Conservation (phyloP, 306 rosid species). For the Prunus mira region DNA sequence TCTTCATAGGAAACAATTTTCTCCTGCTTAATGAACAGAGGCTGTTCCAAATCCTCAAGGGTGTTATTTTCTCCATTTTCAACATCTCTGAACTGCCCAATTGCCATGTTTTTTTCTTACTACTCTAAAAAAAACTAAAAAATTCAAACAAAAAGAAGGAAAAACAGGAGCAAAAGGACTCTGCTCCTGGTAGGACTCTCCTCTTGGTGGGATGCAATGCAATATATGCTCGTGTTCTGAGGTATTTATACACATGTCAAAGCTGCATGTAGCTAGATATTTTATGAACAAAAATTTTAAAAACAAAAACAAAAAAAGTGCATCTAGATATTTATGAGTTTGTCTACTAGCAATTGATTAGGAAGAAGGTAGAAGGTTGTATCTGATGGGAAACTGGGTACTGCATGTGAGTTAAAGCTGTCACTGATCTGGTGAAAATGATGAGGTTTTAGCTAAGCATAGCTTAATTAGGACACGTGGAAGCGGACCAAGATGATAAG, state of each 20-base stretch:
- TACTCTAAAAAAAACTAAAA: not conserved
- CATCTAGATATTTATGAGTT: not conserved
- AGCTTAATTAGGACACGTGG: too few species aligned
- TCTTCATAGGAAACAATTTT: not conserved
- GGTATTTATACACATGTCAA: not conserved
- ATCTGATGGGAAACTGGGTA: not conserved
- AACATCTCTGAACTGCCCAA: conserved; percentile 44
- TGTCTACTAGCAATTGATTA: conserved; percentile 16
- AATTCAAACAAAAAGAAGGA: not conserved
- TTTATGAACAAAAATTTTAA: not conserved
- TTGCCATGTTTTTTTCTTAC: conserved; percentile 38
- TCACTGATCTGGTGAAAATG: conserved; percentile 21
- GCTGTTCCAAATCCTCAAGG: conserved; percentile 40
- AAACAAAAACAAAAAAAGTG: not conserved
- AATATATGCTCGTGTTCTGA: not conserved
- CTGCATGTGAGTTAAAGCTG: conserved; percentile 37
- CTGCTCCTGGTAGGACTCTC: not conserved
- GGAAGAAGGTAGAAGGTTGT: not conserved
- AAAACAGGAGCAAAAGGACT: not conserved
- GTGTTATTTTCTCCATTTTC: conserved; percentile 40
- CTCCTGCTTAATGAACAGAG: conserved; percentile 36
- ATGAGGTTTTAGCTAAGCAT: too few species aligned
- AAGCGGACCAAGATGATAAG: not conserved
- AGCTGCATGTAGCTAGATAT: not conserved
- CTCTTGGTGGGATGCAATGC: not conserved